phyloP scores from a whole-genome alignment of 2,329 filamentous ascomycete genomes.

The Aspergillus sclerotialis region DNA sequence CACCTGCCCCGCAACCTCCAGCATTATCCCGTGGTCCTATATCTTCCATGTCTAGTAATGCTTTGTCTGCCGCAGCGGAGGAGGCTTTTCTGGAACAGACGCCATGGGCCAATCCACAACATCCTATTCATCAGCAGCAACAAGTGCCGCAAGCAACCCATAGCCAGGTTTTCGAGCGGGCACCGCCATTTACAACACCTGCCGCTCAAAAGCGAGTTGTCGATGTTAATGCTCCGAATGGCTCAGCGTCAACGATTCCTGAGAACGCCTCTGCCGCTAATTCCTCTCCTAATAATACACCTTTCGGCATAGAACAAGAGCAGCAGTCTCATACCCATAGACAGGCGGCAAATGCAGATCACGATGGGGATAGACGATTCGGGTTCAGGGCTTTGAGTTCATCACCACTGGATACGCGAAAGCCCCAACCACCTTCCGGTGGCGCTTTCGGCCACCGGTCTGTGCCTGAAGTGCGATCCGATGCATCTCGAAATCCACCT shows the following conservation, averaged over 20 bases:
- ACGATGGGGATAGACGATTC: constrained; percentile 27
- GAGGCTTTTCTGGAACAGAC: constrained; percentile 86
- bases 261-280: constrained; percentile 35
- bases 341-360: constrained; percentile 24
- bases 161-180: constrained; percentile 25
- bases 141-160: constrained; percentile 32
- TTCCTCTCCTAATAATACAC: constrained; percentile 39
- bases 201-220: constrained; percentile 38
- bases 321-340: constrained; percentile 15
- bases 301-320: constrained; percentile 33
- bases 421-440: constrained; percentile 24
- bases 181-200: constrained; percentile 34
- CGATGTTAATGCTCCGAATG: constrained; percentile 36
- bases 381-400: constrained; percentile 32
- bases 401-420: constrained; percentile 34
- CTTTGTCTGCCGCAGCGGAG: constrained; percentile 52
- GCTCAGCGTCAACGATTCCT: constrained; percentile 41
- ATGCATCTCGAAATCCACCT: constrained; percentile 18
- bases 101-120: constrained; percentile 86
- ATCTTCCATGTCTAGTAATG: constrained; percentile 27
- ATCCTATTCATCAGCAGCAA: constrained; percentile 57
- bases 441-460: constrained; percentile 21
- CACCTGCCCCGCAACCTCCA: constrained; percentile 17
- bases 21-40: constrained; percentile 20
- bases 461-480: constrained; percentile 11